These are phyloP conservation scores for Hypericum perforatum DNA, from an alignment of 345 rosid genomes.

Conservation along the genomic window DNA sequence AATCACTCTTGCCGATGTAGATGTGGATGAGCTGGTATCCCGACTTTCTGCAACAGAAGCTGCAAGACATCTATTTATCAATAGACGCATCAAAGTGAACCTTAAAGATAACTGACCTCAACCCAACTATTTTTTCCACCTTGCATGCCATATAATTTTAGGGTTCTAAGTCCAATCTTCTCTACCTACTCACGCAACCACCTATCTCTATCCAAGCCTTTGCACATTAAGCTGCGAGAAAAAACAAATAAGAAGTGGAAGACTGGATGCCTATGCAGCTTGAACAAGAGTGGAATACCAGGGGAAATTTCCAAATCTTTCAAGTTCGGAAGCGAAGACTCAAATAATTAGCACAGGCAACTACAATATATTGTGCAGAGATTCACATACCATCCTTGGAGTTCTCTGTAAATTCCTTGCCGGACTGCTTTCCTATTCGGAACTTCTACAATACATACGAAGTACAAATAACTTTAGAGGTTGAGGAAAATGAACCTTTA, in stretches of 20 bases:
- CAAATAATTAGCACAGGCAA: too few species aligned
- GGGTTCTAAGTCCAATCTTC: too few species aligned
- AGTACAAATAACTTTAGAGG: background rate
- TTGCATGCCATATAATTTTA: background rate
- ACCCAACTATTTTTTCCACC: background rate
- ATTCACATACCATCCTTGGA: conserved; percentile 65
- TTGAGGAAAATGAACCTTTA: too few species aligned
- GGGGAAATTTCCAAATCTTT: too few species aligned
- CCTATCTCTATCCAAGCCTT: too few species aligned
- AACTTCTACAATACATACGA: conserved; percentile 13
- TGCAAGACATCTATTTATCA: conserved; percentile 17
- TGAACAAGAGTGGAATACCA: too few species aligned
- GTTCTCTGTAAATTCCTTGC: conserved; percentile 32
- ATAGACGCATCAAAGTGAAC: background rate
- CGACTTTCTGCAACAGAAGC: conserved; percentile 79
- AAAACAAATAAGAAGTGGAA: too few species aligned
- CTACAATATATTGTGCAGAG: background rate
- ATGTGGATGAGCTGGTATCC: conserved; percentile 68
- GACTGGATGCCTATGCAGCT: too few species aligned
- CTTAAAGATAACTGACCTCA: background rate
- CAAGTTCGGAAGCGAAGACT: too few species aligned
- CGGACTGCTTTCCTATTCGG: conserved; percentile 23
- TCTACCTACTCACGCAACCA: too few species aligned
- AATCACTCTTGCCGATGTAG: conserved; percentile 53
- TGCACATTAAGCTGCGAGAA: too few species aligned